Evolutionary conservation across 768 basidiomycete genomes (phyloP).

Genomic region (Rhodosporidiobolus sp.): DNA sequence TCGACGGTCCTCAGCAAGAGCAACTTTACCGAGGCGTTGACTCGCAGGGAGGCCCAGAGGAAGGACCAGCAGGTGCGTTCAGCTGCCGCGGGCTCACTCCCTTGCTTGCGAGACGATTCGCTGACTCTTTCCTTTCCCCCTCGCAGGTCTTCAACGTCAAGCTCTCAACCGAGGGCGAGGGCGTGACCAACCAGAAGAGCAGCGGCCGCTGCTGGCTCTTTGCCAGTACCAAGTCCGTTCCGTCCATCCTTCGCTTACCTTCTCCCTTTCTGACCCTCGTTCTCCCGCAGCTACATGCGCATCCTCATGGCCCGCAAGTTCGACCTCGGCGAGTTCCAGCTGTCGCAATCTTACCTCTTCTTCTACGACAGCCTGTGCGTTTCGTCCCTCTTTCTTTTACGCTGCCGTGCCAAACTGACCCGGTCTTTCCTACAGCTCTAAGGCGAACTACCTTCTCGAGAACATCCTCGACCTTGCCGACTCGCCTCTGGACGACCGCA

Average conservation of each 20-base stretch:
- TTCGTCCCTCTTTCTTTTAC: too few relatives aligned
- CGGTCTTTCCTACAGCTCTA: too few relatives aligned
- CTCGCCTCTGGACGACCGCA: conserved; percentile 73
- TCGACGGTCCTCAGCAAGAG: conserved; percentile 45
- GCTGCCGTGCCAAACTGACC: too few relatives aligned
- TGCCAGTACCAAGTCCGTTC: conserved; percentile 69
- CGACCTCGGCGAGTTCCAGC: conserved; percentile 78
- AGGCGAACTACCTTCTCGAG: conserved; percentile 62
- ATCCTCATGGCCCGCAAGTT: conserved; percentile 75
- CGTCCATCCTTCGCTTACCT: not conserved
- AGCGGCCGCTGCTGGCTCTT: conserved; percentile 90
- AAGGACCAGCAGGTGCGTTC: conserved; percentile 42
- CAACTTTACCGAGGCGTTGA: conserved; percentile 45
- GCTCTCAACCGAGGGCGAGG: conserved; percentile 32
- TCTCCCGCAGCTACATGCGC: conserved; percentile 51
- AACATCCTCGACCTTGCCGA: conserved; percentile 71
- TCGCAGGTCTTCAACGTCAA: conserved; percentile 42
- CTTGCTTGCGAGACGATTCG: not conserved
- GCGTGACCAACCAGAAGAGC: conserved; percentile 44
- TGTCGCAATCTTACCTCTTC: conserved; percentile 68
- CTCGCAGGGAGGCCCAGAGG: conserved; percentile 42
- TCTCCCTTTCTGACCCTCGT: not conserved
- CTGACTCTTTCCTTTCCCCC: not conserved
- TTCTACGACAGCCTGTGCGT: too few relatives aligned
- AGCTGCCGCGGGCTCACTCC: too few relatives aligned